Evolutionary conservation across 2,329 filamentous ascomycete genomes (phyloP).

Genomic region (Berkeleyomyces rouxiae): DNA sequence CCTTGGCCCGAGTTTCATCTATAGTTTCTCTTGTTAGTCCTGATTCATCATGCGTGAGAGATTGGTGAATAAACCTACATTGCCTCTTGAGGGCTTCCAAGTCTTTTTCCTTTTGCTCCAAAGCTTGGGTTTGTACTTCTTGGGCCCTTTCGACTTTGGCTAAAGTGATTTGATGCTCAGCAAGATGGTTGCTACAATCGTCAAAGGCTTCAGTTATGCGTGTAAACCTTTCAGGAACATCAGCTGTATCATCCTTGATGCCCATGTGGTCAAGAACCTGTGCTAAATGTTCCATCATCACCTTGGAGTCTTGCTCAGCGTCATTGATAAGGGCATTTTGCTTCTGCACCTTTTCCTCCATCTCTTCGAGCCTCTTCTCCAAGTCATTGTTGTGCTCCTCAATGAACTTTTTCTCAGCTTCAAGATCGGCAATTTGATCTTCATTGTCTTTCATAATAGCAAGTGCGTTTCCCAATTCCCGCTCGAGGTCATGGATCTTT

Average conservation of each 20-base stretch:
- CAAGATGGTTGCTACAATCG: background rate
- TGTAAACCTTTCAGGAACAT: background rate
- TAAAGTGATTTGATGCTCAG: background rate
- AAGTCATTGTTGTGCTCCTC: background rate
- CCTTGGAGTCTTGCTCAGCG: background rate
- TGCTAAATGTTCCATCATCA: background rate
- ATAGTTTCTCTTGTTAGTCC: background rate
- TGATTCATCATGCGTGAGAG: background rate
- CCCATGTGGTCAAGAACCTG: background rate
- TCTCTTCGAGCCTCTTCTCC: background rate
- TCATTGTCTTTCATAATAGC: background rate
- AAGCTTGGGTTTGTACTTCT: background rate
- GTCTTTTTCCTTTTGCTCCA: background rate
- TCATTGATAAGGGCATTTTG: background rate
- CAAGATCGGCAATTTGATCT: constrained; percentile 2
- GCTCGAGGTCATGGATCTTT: constrained; percentile 4
- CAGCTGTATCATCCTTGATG: background rate
- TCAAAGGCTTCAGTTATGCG: background rate
- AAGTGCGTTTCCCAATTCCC: constrained; percentile 1
- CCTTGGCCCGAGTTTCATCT: constrained; percentile 1
- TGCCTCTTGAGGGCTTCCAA: background rate
- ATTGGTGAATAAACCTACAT: background rate
- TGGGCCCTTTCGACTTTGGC: background rate
- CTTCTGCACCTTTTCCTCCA: background rate
- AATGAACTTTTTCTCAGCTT: constrained; percentile 1